Conservation (phyloP, 2,329 filamentous ascomycete genomes). For the Xylariaceae sp. region DNA sequence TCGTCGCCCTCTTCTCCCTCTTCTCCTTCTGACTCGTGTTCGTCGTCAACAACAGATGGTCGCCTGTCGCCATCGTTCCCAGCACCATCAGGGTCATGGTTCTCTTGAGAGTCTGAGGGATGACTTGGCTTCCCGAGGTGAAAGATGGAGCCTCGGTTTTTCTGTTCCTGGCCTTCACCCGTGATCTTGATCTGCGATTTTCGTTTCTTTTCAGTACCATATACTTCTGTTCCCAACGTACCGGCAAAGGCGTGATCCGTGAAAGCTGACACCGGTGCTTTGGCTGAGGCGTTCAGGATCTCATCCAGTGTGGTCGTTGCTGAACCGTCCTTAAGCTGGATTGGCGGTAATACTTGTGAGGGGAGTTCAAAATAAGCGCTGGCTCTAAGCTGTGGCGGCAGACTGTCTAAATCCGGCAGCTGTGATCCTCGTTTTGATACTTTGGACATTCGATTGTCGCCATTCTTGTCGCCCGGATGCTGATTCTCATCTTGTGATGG, state of each 20-base stretch:
- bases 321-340: slow-evolving; percentile 68
- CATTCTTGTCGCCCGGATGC: slow-evolving; percentile 3
- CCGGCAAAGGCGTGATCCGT: slow-evolving; percentile 83
- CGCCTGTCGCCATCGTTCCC: slow-evolving; percentile 27
- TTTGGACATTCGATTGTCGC: slow-evolving; percentile 12
- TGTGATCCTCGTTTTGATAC: slow-evolving; percentile 39
- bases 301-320: slow-evolving; percentile 84
- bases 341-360: slow-evolving; percentile 40
- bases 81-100: slow-evolving; percentile 18
- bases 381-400: slow-evolving; percentile 84
- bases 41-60: slow-evolving; percentile 28
- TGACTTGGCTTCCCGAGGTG: slow-evolving; percentile 41
- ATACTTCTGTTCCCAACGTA: slow-evolving; percentile 67
- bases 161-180: slow-evolving; percentile 30
- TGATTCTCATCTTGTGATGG: slow-evolving; percentile 11
- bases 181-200: slow-evolving; percentile 34
- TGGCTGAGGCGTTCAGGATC: slow-evolving; percentile 83
- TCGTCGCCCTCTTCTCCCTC: slow-evolving; percentile 40
- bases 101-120: slow-evolving; percentile 26
- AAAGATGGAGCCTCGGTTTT: slow-evolving; percentile 47
- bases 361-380: slow-evolving; percentile 82
- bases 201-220: slow-evolving; percentile 55
- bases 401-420: slow-evolving; percentile 41
- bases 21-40: slow-evolving; percentile 35
- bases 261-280: slow-evolving; percentile 84